A percentile compares a stretch with the other conserved stretches of the same genome.
Evolutionary conservation across 2,329 filamentous ascomycete species (phyloP).

Genomic region (Chrysoporthe cubensis): DNA sequence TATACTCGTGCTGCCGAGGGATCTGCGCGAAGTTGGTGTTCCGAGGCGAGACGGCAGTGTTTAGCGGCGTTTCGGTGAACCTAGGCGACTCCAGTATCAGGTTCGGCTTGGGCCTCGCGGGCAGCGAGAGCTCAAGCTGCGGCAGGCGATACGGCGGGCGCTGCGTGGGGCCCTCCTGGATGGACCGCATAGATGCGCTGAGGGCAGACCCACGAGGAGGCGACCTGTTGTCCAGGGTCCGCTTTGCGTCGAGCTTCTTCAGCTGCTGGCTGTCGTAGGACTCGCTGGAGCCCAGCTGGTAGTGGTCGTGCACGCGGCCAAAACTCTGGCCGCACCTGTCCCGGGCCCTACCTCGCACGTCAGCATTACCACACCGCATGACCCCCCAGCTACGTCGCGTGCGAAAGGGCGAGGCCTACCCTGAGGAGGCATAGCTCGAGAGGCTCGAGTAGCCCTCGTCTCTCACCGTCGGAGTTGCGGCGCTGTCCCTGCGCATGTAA

Average conservation of each 20-base stretch:
- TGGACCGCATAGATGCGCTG: constrained; percentile 39
- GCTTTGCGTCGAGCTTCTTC: constrained; percentile 57
- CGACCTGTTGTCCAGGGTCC: constrained; percentile 49
- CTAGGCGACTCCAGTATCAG: constrained; percentile 50
- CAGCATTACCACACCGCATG: background rate
- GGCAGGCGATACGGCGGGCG: constrained; percentile 44
- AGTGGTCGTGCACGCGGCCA: constrained; percentile 51
- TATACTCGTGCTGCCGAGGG: constrained; percentile 43
- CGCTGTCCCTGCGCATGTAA: constrained; percentile 40
- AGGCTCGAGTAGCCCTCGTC: constrained; percentile 47
- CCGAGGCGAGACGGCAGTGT: constrained; percentile 53
- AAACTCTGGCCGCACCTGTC: constrained; percentile 49
- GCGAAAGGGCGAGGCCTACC: constrained; percentile 18
- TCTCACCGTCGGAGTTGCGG: constrained; percentile 34
- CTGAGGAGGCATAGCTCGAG: constrained; percentile 28
- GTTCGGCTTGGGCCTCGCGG: constrained; percentile 47
- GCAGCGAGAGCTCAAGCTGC: constrained; percentile 52
- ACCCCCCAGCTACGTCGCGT: too few species aligned
- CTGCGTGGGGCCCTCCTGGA: constrained; percentile 36
- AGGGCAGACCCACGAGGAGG: constrained; percentile 49
- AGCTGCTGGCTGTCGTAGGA: constrained; percentile 55
- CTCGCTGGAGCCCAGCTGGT: constrained; percentile 49
- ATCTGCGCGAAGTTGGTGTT: constrained; percentile 47
- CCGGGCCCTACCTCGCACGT: constrained; percentile 42
- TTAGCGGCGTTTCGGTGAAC: constrained; percentile 50